Conservation (phyloP, 2,329 filamentous ascomycete species). For the Huntiella moniliformis region DNA sequence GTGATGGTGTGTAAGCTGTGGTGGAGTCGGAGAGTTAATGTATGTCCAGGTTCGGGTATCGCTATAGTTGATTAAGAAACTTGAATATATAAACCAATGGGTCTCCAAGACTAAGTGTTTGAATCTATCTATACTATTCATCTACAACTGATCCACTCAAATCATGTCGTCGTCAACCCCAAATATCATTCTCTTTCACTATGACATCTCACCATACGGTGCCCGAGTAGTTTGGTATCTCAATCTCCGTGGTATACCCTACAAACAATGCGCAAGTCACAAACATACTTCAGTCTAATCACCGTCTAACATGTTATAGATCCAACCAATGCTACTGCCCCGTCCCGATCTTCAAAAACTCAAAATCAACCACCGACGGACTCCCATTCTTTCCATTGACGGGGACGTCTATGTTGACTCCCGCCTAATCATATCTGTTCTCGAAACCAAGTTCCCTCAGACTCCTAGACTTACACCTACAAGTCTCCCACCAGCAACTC, state of each 20-base stretch:
- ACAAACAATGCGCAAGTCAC: constrained; percentile 44
- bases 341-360: constrained; percentile 44
- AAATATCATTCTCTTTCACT: constrained; percentile 44
- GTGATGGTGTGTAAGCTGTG: no score
- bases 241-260: constrained; percentile 43
- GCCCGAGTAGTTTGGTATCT: constrained; percentile 49
- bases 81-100: not conserved
- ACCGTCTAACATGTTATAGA: constrained; percentile 20
- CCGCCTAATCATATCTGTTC: constrained; percentile 45
- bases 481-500: constrained; percentile 19
- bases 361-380: constrained; percentile 48
- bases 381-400: constrained; percentile 48
- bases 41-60: no score
- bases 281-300: not conserved
- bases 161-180: not conserved
- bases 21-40: no score
- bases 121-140: not conserved
- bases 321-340: constrained; percentile 47
- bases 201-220: constrained; percentile 45
- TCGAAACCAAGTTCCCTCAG: constrained; percentile 36
- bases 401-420: constrained; percentile 52
- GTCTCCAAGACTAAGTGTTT: not conserved
- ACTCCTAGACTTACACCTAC: constrained; percentile 20
- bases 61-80: no score
- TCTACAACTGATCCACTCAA: not conserved